Evolutionary conservation across 176 grass and related monocot genomes (phyloP).

Genomic region (Ampelocalamus luodianensis): DNA sequence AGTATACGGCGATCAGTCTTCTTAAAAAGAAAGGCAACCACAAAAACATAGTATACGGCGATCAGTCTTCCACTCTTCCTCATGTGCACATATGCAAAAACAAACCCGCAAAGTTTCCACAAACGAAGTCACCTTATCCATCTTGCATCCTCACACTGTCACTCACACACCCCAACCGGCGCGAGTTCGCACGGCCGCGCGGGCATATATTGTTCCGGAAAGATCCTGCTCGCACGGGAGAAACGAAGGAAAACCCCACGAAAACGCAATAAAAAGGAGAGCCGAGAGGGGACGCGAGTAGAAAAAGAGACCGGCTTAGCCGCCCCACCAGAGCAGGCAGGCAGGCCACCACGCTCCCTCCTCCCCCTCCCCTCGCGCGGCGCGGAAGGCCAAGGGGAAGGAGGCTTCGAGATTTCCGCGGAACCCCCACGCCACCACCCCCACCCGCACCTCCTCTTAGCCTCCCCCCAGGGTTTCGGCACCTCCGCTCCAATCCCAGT

Average conservation of each 20-base stretch:
- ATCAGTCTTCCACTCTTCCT: neutral
- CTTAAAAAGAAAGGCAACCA: neutral
- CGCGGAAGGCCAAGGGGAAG: constrained; percentile 46
- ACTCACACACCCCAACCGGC: neutral
- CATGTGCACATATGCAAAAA: neutral
- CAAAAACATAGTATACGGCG: neutral
- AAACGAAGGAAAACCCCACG: neutral
- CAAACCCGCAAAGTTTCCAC: neutral
- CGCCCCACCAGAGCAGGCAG: constrained; percentile 36
- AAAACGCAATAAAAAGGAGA: neutral
- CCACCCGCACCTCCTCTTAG: neutral
- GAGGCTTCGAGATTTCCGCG: constrained; percentile 56
- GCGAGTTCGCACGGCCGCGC: neutral
- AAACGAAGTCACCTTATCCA: neutral
- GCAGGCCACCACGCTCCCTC: constrained; percentile 30
- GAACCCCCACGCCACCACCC: constrained; percentile 45
- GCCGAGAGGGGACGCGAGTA: neutral
- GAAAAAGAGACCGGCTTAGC: constrained; percentile 7
- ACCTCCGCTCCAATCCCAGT: neutral
- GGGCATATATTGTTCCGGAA: neutral
- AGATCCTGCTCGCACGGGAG: neutral
- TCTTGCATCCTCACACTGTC: too few relatives aligned
- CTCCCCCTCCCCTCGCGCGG: constrained; percentile 44
- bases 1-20: neutral
- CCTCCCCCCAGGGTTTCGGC: neutral